Evolutionary conservation across 192 early-diverging fungal genomes (phyloP), one percentile per base, ranked within the genome.

Genomic region (Linnemannia elongata): DNA sequence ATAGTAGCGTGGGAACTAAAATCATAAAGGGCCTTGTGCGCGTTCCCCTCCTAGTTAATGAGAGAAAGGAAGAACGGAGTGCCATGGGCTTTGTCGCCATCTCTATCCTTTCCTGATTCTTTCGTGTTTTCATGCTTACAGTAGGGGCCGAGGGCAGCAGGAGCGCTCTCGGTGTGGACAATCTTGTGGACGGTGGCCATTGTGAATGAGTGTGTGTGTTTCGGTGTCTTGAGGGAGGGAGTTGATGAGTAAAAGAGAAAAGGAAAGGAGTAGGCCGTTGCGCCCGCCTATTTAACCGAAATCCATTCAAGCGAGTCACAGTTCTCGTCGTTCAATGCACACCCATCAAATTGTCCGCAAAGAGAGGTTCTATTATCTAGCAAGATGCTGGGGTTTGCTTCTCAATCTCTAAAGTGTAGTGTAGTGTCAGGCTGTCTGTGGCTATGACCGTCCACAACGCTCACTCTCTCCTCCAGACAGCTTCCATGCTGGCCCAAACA

Each of bases 101-200:
- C 30, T 13, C 7, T 66, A 5, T 15, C 13, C 33, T 17, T 35
- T 33, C 27, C 12, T 66, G 60, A 66, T 66, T 30, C 55, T 27
- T 20, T 9, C 49, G 20, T 52, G 20, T 52, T 17, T 52, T 52
- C 49, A 2, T 30, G 10, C 75, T 93, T 93, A 88, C 94, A 94
- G 90, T 96, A 96, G 38, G 94, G 96, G 13, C 96, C 96, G 60
- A 96, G 89, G 27, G 96, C 95, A 38, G 89, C 90, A 42, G 96
- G 95, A 39, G 94, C 95, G 27, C 91, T 86, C 39, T 72, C 74
- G 81, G 94, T 94, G 41, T 90, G 86, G 42, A 93, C 79, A 71
- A 90, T 88, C 77, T 91, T 84, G 81, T 81, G 47, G 45, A 74
- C 55, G 77, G 71, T 80, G 68, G 75, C 27, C 72, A 82, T 80